Percentiles rank a stretch among this genome's conserved stretches.
These are phyloP conservation scores for Athelia psychrophila DNA, from an alignment of 1,284 basidiomycete species.

Conservation along the genomic window DNA sequence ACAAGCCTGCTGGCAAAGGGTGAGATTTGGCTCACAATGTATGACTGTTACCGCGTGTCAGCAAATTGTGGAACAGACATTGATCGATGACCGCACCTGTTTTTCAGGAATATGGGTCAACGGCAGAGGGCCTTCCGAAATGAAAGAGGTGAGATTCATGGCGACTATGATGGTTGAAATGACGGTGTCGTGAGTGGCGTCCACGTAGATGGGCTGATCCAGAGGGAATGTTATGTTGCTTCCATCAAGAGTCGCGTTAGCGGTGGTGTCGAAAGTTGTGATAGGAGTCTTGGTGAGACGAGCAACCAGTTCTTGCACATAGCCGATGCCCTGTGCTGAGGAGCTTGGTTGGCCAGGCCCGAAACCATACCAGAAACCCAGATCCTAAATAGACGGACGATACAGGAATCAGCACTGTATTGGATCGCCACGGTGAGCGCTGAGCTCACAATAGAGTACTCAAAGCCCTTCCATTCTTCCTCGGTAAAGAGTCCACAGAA, in stretches of 20 bases:
- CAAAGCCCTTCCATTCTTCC: conserved; percentile 64
- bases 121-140: conserved; percentile 52
- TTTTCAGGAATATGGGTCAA: conserved; percentile 54
- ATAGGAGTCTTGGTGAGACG: conserved; percentile 49
- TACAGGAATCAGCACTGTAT: neutral
- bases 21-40: conserved; percentile 39
- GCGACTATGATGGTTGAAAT: conserved; percentile 49
- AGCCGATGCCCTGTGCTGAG: conserved; percentile 62
- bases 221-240: conserved; percentile 57
- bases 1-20: conserved; percentile 60
- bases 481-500: conserved; percentile 61
- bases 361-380: conserved; percentile 52
- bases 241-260: conserved; percentile 55
- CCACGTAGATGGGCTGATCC: conserved; percentile 56
- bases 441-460: conserved; percentile 42
- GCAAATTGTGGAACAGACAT: neutral
- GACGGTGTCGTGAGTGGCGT: conserved; percentile 50
- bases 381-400: conserved; percentile 21
- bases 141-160: conserved; percentile 61
- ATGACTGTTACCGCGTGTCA: conserved; percentile 30
- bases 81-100: conserved; percentile 30
- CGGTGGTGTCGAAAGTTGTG: conserved; percentile 47
- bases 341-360: conserved; percentile 53
- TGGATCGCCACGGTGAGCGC: conserved; percentile 13
- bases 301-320: conserved; percentile 53